These are phyloP conservation scores for Platanthera guangdongensis DNA, from an alignment of 106 monocot species.

Conservation along the genomic window DNA sequence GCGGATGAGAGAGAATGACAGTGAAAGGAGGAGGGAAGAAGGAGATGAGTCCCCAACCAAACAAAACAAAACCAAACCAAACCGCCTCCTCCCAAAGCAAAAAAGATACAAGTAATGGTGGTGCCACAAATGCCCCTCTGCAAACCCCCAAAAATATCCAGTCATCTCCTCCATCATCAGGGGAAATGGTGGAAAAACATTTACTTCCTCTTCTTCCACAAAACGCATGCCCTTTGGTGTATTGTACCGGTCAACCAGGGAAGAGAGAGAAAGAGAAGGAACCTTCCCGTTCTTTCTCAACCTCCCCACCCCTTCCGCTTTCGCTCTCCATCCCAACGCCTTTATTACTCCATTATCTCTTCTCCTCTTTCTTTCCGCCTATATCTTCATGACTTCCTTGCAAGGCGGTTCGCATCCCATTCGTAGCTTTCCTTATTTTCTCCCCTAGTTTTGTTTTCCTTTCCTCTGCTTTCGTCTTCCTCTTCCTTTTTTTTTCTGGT, in stretches of 20 bases:
- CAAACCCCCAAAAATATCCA: slow-evolving; percentile 12
- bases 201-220: neutral
- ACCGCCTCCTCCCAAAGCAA: neutral
- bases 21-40: neutral
- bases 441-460: neutral
- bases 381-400: slow-evolving; percentile 14
- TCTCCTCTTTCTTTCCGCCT: slow-evolving; percentile 1
- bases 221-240: slow-evolving; percentile 6
- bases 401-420: slow-evolving; percentile 5
- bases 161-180: slow-evolving; percentile 12
- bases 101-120: neutral
- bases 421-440: neutral
- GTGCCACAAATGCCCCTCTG: slow-evolving; percentile 3
- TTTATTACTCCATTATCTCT: slow-evolving; percentile 30
- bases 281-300: slow-evolving; percentile 26
- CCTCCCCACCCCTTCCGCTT: slow-evolving; percentile 7
- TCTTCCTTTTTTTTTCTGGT: neutral
- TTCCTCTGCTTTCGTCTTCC: neutral
- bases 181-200: slow-evolving; percentile 6
- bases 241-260: slow-evolving; percentile 25
- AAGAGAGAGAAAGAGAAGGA: slow-evolving; percentile 20
- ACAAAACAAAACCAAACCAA: neutral
- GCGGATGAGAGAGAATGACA: neutral
- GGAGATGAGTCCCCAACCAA: neutral
- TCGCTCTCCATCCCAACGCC: slow-evolving; percentile 1